phyloP scores from a whole-genome alignment of 2,329 filamentous ascomycete species.

The Teratosphaeria nubilosa region DNA sequence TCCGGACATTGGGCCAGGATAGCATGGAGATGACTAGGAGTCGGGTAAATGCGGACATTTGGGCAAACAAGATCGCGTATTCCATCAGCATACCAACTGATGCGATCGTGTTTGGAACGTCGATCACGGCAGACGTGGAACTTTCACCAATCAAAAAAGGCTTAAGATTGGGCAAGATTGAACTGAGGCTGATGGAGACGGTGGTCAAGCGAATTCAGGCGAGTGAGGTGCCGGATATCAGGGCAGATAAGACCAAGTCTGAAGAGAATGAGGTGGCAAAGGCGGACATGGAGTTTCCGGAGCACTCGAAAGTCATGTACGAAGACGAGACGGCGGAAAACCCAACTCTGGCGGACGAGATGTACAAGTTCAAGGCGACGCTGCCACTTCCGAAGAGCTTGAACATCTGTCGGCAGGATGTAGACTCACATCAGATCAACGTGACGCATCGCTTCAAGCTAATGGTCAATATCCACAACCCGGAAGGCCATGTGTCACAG shows the following conservation, averaged over 20 bases:
- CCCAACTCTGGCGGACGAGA: constrained; percentile 40
- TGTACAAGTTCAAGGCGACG: constrained; percentile 49
- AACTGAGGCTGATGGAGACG: constrained; percentile 72
- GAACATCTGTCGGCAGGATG: constrained; percentile 76
- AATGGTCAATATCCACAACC: constrained; percentile 83
- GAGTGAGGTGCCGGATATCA: constrained; percentile 22
- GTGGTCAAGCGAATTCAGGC: constrained; percentile 35
- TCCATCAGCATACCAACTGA: constrained; percentile 88
- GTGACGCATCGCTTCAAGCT: constrained; percentile 87
- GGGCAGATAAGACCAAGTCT: constrained; percentile 23
- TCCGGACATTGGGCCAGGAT: constrained; percentile 44
- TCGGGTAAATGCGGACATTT: constrained; percentile 73
- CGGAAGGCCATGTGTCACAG: constrained; percentile 89
- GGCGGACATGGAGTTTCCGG: constrained; percentile 28
- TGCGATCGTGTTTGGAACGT: constrained; percentile 87
- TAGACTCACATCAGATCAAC: constrained; percentile 81
- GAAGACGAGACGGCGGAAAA: constrained; percentile 31
- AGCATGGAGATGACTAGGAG: constrained; percentile 55
- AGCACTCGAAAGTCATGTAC: constrained; percentile 24
- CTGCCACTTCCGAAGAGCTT: constrained; percentile 70
- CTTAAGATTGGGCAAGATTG: constrained; percentile 72
- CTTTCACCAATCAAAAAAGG: constrained; percentile 85
- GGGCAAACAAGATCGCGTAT: constrained; percentile 96
- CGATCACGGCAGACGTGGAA: constrained; percentile 71
- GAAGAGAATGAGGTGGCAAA: constrained; percentile 30